These are phyloP conservation scores for Lactarius sp. DNA, from an alignment of 768 basidiomycete genomes.

Conservation along the genomic window DNA sequence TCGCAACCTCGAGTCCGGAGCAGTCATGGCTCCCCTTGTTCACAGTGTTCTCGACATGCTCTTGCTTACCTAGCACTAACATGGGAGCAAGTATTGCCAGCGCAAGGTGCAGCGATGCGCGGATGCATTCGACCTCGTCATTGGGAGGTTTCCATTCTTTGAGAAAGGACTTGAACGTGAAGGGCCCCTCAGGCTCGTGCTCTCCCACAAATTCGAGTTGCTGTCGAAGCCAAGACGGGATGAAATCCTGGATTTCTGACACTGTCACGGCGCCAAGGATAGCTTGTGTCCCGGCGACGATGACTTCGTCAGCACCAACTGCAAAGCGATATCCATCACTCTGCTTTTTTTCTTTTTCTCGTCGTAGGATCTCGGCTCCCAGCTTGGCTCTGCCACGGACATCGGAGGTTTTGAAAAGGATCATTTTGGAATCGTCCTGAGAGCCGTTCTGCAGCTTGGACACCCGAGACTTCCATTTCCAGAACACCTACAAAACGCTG, in stretches of 20 bases:
- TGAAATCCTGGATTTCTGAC: neutral
- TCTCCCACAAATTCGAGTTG: neutral
- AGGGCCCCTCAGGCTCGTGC: neutral
- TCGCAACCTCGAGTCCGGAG: too few species aligned
- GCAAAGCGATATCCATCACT: neutral
- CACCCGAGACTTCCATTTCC: neutral
- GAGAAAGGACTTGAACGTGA: neutral
- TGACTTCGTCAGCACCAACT: neutral
- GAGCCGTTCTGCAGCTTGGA: neutral
- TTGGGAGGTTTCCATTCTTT: neutral
- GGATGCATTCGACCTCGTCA: neutral
- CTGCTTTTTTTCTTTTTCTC: neutral
- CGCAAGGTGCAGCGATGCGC: neutral
- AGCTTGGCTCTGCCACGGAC: neutral
- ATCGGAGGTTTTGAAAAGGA: neutral
- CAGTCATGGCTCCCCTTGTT: neutral
- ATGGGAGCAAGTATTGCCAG: slow-evolving; percentile 6
- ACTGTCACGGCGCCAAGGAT: neutral
- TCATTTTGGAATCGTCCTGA: neutral
- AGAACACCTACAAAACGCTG: neutral
- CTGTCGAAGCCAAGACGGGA: neutral
- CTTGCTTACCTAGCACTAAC: neutral
- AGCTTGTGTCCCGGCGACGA: neutral
- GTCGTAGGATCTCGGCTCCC: neutral
- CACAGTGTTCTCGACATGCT: neutral